Conservation (phyloP, 2,329 filamentous ascomycete genomes). For the Paecilomyces fulvus region DNA sequence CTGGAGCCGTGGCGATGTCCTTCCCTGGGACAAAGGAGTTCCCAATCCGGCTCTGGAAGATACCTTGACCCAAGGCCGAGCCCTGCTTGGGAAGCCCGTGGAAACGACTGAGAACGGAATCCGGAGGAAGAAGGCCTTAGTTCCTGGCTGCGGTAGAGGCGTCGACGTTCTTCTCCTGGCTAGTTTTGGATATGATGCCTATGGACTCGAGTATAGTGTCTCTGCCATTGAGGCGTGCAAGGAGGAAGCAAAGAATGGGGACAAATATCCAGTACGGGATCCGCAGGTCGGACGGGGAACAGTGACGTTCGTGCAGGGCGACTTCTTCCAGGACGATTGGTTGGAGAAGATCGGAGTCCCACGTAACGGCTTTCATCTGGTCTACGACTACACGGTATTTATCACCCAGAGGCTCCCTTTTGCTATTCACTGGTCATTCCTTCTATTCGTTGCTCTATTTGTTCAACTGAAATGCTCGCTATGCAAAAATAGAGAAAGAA, state of each 20-base stretch:
- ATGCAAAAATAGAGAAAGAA: background rate
- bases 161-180: conserved; percentile 72
- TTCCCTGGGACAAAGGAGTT: conserved; percentile 52
- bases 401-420: background rate
- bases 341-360: conserved; percentile 23
- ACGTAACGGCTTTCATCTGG: conserved; percentile 37
- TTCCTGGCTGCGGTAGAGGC: conserved; percentile 74
- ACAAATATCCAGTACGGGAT: conserved; percentile 28
- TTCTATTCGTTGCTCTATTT: background rate
- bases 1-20: conserved; percentile 45
- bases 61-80: conserved; percentile 32
- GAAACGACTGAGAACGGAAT: conserved; percentile 13
- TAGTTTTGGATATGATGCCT: conserved; percentile 67
- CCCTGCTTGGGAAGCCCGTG: conserved; percentile 29
- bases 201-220: conserved; percentile 61
- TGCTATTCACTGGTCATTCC: background rate
- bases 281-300: conserved; percentile 27
- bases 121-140: conserved; percentile 51
- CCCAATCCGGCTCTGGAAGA: conserved; percentile 54
- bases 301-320: conserved; percentile 34
- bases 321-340: conserved; percentile 40
- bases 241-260: conserved; percentile 23
- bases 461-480: background rate
- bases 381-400: conserved; percentile 44
- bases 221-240: conserved; percentile 36